Evolutionary conservation across 495 filamentous ascomycete species (phyloP), one percentile per base, ranked within the genome.

Genomic region (Aspergillus sclerotiicarbonarius): DNA sequence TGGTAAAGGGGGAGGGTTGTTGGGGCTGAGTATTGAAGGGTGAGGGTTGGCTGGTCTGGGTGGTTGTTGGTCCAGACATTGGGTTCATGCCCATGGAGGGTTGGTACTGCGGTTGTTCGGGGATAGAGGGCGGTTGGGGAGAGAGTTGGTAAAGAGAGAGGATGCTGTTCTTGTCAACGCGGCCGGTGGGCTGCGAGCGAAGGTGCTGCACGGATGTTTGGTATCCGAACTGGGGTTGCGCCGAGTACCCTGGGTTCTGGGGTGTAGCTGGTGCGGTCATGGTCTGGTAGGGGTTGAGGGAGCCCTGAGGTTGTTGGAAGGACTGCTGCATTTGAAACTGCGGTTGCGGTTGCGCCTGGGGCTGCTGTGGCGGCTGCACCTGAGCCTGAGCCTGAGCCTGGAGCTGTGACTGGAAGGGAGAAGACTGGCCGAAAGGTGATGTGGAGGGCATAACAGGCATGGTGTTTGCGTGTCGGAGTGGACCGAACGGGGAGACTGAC

Each of bases 61-160:
- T 35, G 21, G 46, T 56, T 54, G 25, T 5, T 25, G 25, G 25
- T 25, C 25, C 25, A 25, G 25, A 25, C 25, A 25, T 68, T 46
- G 56, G 45, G 50, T 56, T 53, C 21, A 30, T 35, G 48, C 61
- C 58, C 41, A 60, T 31, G 8, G 56, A 31, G 8, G 60, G 59
- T 45, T 72, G 67, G 21, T 47, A 16, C 35, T 71, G 71, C 15
- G 49, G 65, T 49, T 78, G 69, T 54, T 72, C 66, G 19, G 71
- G 67, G 46, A 71, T 66, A 12, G 65, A 65, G 10, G 72, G 58
- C 6, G 87, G 84, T 7, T 88, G 75, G n/a, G 91, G 88, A 15
- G 89, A 84, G 53, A 90, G 80, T 68, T 87, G 88, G 73, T 92
- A 98, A 6, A 98, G 74, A 12, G 92, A 89, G 58, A 98, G 81